Percentiles rank a stretch among this genome's conserved stretches.
Conservation (phyloP, 305 asterid species). For the Fraxinus angustifolia region DNA sequence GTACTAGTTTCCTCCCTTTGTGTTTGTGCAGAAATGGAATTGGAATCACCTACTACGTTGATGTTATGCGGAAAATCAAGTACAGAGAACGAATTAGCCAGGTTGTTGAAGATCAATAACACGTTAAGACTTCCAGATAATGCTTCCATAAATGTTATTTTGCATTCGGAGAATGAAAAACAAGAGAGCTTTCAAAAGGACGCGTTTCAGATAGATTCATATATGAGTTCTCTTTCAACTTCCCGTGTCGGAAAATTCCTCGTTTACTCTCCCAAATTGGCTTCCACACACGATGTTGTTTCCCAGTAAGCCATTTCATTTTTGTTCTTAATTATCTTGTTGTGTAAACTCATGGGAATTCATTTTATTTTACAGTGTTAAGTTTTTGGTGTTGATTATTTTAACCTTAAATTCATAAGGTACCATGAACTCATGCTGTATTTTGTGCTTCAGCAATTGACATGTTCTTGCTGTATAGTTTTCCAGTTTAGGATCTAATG, state of each 20-base stretch:
- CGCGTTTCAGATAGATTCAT: slow-evolving; percentile 44
- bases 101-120: slow-evolving; percentile 41
- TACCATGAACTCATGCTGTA: neutral
- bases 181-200: slow-evolving; percentile 18
- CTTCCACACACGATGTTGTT: slow-evolving; percentile 83
- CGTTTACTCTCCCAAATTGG: slow-evolving; percentile 62
- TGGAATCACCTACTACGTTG: slow-evolving; percentile 37
- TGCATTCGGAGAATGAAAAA: slow-evolving; percentile 48
- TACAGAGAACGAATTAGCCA: slow-evolving; percentile 56
- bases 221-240: slow-evolving; percentile 51
- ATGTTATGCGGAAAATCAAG: slow-evolving; percentile 64
- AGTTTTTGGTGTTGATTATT: neutral
- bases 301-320: slow-evolving; percentile 40
- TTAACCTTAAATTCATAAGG: neutral
- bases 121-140: slow-evolving; percentile 50
- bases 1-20: neutral
- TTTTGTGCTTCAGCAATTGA: neutral
- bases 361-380: neutral
- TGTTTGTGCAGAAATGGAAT: slow-evolving; percentile 51
- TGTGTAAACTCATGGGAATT: neutral
- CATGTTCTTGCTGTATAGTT: neutral
- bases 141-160: slow-evolving; percentile 34
- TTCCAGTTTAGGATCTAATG: neutral
- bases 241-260: slow-evolving; percentile 62
- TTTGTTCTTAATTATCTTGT: neutral